phyloP scores from a whole-genome alignment of 805 yeast genomes.

The Kuraishia capsulata region DNA sequence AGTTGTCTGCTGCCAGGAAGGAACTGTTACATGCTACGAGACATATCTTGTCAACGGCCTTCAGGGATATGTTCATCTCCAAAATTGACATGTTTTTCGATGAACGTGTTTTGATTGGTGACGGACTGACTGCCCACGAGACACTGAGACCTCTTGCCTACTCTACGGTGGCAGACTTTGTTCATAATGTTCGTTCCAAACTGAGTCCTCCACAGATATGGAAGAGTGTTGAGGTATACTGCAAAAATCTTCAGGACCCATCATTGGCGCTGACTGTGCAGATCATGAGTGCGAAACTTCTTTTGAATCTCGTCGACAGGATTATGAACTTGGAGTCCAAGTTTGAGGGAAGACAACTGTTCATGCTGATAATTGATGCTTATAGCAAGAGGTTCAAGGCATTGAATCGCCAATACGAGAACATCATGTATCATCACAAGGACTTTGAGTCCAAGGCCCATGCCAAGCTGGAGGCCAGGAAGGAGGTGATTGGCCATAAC shows the following conservation, averaged over 20 bases:
- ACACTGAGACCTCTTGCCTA: slow-evolving; percentile 89
- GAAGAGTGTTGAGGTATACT: slow-evolving; percentile 77
- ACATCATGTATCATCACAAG: slow-evolving; percentile 53
- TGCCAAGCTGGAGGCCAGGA: slow-evolving; percentile 26
- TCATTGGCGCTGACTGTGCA: slow-evolving; percentile 84
- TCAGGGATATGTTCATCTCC: slow-evolving; percentile 72
- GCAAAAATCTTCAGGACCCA: slow-evolving; percentile 72
- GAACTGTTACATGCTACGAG: slow-evolving; percentile 91
- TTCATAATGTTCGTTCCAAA: slow-evolving; percentile 84
- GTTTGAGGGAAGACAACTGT: slow-evolving; percentile 72
- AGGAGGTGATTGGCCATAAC: slow-evolving; percentile 2
- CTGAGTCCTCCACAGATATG: slow-evolving; percentile 76
- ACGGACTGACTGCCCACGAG: slow-evolving; percentile 85
- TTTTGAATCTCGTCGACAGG: slow-evolving; percentile 82
- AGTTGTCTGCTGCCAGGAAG: slow-evolving; percentile 81
- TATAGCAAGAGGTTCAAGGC: slow-evolving; percentile 75
- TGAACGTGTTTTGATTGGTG: slow-evolving; percentile 82
- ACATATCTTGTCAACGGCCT: slow-evolving; percentile 88
- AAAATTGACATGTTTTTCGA: slow-evolving; percentile 80
- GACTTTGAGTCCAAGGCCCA: slow-evolving; percentile 35
- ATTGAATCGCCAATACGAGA: slow-evolving; percentile 62
- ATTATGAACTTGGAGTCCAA: slow-evolving; percentile 76
- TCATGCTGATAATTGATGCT: slow-evolving; percentile 80
- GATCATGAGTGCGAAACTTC: slow-evolving; percentile 89
- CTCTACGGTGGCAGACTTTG: slow-evolving; percentile 90